Evolutionary conservation across 2,329 filamentous ascomycete genomes (phyloP).

Genomic region (Neofusicoccum sp.): DNA sequence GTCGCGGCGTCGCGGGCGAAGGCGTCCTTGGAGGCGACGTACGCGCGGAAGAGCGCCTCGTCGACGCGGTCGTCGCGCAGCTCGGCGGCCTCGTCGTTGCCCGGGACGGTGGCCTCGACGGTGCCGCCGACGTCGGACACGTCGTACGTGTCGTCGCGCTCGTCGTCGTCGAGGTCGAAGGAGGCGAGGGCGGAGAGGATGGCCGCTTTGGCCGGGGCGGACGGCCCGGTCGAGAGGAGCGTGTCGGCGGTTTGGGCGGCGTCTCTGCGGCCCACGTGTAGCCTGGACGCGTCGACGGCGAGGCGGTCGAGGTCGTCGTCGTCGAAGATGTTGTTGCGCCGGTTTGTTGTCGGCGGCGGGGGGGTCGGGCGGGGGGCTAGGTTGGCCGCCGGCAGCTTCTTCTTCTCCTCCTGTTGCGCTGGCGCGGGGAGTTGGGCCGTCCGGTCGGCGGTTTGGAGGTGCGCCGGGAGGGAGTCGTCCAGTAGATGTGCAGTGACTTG

Average conservation of each 20-base stretch:
- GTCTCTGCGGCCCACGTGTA: constrained; percentile 76
- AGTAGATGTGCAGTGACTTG: constrained; percentile 78
- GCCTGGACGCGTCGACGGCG: constrained; percentile 60
- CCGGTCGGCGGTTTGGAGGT: constrained; percentile 64
- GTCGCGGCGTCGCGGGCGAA: constrained; percentile 73
- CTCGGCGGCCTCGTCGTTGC: constrained; percentile 53
- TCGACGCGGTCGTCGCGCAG: constrained; percentile 62
- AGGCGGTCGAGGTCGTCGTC: constrained; percentile 76
- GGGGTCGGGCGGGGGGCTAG: constrained; percentile 51
- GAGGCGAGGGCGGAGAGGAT: constrained; percentile 84
- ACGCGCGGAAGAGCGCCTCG: constrained; percentile 70
- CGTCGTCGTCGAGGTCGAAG: constrained; percentile 93
- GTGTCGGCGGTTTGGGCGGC: constrained; percentile 66
- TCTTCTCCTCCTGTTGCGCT: background rate
- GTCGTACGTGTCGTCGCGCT: constrained; percentile 96
- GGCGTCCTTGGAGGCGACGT: constrained; percentile 60
- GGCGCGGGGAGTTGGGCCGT: constrained; percentile 57
- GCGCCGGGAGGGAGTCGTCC: constrained; percentile 69
- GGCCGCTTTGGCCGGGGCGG: constrained; percentile 73
- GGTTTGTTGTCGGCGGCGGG: constrained; percentile 50
- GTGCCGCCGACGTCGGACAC: constrained; percentile 86
- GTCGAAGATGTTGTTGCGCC: constrained; percentile 73
- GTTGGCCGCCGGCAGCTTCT: background rate
- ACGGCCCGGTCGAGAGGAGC: constrained; percentile 63
- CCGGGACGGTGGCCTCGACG: constrained; percentile 62